Evolutionary conservation across 176 grass and related monocot genomes (phyloP).

Genomic region (Aegilops bicornis): DNA sequence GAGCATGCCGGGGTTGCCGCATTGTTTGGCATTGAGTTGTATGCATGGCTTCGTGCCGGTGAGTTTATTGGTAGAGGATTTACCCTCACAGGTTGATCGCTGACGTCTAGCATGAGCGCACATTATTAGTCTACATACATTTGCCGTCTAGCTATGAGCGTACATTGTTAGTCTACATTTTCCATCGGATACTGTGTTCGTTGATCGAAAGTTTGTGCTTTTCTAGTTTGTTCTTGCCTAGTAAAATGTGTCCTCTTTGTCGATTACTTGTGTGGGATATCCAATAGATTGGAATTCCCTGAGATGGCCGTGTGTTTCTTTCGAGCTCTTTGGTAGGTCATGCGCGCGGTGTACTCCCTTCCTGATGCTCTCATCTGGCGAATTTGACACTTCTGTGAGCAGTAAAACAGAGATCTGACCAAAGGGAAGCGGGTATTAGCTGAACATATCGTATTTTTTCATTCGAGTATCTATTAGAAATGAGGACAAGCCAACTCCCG

Average conservation of each 20-base stretch:
- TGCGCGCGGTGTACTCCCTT: no score
- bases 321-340: neutral
- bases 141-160: neutral
- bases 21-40: constrained; percentile 82
- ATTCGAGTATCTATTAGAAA: no score
- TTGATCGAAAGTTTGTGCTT: no score
- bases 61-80: constrained; percentile 82
- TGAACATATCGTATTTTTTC: no score
- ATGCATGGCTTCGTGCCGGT: constrained; percentile 73
- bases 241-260: neutral
- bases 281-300: neutral
- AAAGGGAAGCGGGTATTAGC: no score
- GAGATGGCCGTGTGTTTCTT: neutral
- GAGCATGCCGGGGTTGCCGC: constrained; percentile 73
- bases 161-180: neutral
- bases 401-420: no score
- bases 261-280: no score
- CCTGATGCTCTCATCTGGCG: no score
- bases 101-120: neutral
- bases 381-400: no score
- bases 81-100: constrained; percentile 69
- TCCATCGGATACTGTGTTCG: neutral
- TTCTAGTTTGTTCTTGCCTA: neutral
- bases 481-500: no score
- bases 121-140: neutral